Base-by-base conservation (phyloP, 2,329 filamentous ascomycete genomes). In the Clonostachys rosea region DNA sequence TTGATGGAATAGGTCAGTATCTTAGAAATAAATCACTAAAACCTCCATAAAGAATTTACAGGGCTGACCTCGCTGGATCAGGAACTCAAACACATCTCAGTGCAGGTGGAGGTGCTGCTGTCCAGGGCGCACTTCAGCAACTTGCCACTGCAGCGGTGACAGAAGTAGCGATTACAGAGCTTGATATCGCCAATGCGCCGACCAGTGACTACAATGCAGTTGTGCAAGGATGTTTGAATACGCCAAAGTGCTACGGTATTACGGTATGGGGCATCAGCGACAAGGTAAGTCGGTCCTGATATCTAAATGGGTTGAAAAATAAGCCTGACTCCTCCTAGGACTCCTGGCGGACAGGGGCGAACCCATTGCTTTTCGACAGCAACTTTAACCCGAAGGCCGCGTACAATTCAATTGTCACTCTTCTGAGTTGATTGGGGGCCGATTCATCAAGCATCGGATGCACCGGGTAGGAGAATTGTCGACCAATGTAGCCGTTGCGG, bases 81-180 rank as follows among this genome's bases (percentile, higher is more conserved):
- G 53, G 78, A 48, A 75, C 77, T 6, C 80, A 84, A 60, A 66
- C 71, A 35, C 81, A 84, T 58, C 62, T 84, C 24, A 57, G 59
- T 34, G 63, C 65, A 18, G 74, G 71, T 47, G 61, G 64, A 16
- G 74, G 75, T 47, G 65, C 59, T 42, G 70, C 66, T 24, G 66
- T 71, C 6, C 69, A 71, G 9, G 69, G 56, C 11, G 77, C 80
- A 17, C 67, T 86, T 49, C 67, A 74, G 55, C 66, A 68, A 1
- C 71, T 85, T 16, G 80, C 77, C 34, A 63, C 59, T 11, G 67
- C 74, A 6, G 75, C 71, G 13, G 62, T 70, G 16, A 64, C 63
- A 42, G 81, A 87, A 57, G 74, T 84, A 34, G 83, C 83, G 6
- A 72, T 86, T 43, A 87, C 83, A 2, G 83, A 87, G 66, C 71